A percentile compares a stretch with the other conserved stretches of the same genome.
These are phyloP conservation scores for Saccharomycopsis sp. DNA, from an alignment of 805 yeast species.

Conservation along the genomic window DNA sequence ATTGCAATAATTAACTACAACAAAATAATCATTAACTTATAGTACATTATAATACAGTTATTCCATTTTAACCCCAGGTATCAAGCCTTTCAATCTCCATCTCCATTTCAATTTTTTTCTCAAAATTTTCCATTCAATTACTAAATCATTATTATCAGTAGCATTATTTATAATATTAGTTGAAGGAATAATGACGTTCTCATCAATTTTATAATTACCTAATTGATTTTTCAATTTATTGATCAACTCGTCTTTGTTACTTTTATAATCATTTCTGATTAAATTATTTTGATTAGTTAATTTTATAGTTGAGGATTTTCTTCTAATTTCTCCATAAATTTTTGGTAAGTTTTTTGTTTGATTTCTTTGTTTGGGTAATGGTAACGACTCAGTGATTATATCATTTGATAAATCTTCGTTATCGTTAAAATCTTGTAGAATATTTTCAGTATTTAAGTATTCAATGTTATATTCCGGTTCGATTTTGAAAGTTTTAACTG, in stretches of 20 bases:
- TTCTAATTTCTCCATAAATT: slow-evolving; percentile 1
- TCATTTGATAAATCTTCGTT: background rate
- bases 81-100: slow-evolving; percentile 38
- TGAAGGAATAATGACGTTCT: background rate
- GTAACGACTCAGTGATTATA: background rate
- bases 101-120: slow-evolving; percentile 37
- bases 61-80: slow-evolving; percentile 23
- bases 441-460: slow-evolving; percentile 1
- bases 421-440: slow-evolving; percentile 3
- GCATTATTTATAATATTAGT: background rate
- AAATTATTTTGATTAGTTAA: slow-evolving; percentile 19
- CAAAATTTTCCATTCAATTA: slow-evolving; percentile 21
- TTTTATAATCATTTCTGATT: too few species aligned
- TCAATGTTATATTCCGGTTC: background rate
- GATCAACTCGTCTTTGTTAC: too few species aligned
- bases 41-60: too few species aligned
- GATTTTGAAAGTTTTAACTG: slow-evolving; percentile 11
- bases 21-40: too few species aligned
- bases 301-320: background rate
- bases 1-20: too few species aligned
- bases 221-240: slow-evolving; percentile 25
- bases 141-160: slow-evolving; percentile 4
- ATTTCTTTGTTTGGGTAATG: slow-evolving; percentile 8
- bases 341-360: too few species aligned
- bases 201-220: slow-evolving; percentile 6